These are phyloP conservation scores for Prosopis cineraria DNA, from an alignment of 306 rosid genomes.

Conservation along the genomic window DNA sequence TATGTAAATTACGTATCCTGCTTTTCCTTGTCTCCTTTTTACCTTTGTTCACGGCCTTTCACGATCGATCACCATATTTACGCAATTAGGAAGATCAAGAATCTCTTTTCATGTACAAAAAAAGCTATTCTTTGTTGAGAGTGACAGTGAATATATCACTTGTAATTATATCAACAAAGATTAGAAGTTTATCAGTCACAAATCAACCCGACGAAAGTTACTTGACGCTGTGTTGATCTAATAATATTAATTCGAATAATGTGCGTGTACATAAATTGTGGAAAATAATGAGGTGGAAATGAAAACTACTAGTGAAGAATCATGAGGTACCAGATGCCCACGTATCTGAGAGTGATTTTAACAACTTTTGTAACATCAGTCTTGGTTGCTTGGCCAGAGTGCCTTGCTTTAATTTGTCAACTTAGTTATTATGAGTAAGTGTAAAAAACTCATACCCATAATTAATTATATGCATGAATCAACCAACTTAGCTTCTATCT, in stretches of 20 bases:
- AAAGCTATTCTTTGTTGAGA: slow-evolving; percentile 3
- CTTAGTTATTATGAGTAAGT: slow-evolving; percentile 33
- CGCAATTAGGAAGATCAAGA: slow-evolving; percentile 18
- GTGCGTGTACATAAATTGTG: neutral
- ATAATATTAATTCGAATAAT: neutral
- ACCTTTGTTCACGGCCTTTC: neutral
- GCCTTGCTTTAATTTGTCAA: slow-evolving; percentile 38
- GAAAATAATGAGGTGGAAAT: slow-evolving; percentile 1
- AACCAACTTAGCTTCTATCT: neutral
- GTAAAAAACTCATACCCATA: neutral
- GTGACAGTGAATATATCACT: slow-evolving; percentile 15
- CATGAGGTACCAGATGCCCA: neutral
- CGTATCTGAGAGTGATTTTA: neutral
- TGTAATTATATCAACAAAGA: neutral
- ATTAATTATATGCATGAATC: slow-evolving; percentile 26
- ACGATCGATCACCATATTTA: neutral
- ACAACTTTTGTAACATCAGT: slow-evolving; percentile 20
- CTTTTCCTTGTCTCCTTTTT: neutral
- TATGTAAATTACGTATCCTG: slow-evolving; percentile 11
- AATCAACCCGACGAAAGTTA: slow-evolving; percentile 29
- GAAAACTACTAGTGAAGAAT: neutral
- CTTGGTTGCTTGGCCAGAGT: slow-evolving; percentile 43
- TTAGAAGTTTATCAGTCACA: slow-evolving; percentile 32
- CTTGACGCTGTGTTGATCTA: too few species aligned
- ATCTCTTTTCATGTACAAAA: slow-evolving; percentile 22